Percentiles rank a stretch among this genome's conserved stretches.
Evolutionary conservation across 352 stramenopile species (phyloP).

Genomic region (Peronospora belbahrii): DNA sequence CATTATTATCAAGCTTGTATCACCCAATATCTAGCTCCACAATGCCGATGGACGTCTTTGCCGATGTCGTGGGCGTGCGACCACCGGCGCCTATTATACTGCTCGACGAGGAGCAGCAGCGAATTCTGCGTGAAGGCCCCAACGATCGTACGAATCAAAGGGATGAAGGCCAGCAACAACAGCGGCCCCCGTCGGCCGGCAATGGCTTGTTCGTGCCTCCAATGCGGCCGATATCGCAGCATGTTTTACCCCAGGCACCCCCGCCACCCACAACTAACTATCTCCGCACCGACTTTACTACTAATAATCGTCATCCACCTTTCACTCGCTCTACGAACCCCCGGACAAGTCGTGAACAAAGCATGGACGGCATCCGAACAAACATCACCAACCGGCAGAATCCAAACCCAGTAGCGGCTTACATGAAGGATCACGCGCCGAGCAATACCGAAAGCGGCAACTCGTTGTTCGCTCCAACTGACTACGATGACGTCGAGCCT

Average conservation of each 20-base stretch:
- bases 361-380: slow-evolving; percentile 30
- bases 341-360: slow-evolving; percentile 4
- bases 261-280: slow-evolving; percentile 26
- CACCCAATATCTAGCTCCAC: not conserved
- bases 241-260: slow-evolving; percentile 10
- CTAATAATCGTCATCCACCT: slow-evolving; percentile 1
- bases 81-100: slow-evolving; percentile 26
- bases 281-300: slow-evolving; percentile 39
- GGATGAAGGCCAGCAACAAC: not conserved
- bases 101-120: slow-evolving; percentile 55
- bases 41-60: slow-evolving; percentile 16
- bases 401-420: slow-evolving; percentile 10
- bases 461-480: slow-evolving; percentile 17
- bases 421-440: slow-evolving; percentile 14
- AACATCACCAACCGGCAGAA: slow-evolving; percentile 27
- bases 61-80: slow-evolving; percentile 7
- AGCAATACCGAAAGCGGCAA: slow-evolving; percentile 4
- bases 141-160: not conserved
- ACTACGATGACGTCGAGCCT: slow-evolving; percentile 34
- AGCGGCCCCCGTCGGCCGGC: slow-evolving; percentile 8
- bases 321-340: not conserved
- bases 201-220: slow-evolving; percentile 22
- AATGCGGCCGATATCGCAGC: slow-evolving; percentile 21
- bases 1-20: slow-evolving; percentile 1
- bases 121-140: slow-evolving; percentile 22